A percentile compares a stretch with the other conserved stretches of the same genome.
These are phyloP conservation scores for Phytophthora ohioensis DNA, from an alignment of 352 stramenopile genomes.

Conservation along the genomic window DNA sequence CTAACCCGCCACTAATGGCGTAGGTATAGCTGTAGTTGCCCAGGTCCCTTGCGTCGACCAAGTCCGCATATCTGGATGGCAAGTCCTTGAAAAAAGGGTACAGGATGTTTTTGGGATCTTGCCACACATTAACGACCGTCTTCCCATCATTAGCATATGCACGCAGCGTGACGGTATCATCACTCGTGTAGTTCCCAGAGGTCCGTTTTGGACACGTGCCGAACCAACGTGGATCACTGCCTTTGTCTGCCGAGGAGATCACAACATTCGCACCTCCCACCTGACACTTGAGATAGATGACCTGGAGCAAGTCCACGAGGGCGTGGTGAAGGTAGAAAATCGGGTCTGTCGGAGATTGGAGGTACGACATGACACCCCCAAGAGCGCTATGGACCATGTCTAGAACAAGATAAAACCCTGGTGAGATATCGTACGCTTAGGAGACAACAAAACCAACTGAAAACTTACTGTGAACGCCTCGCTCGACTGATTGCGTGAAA, in stretches of 20 bases:
- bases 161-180: constrained; percentile 44
- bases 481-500: constrained; percentile 47
- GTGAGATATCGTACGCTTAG: background rate
- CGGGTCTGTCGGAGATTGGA: constrained; percentile 57
- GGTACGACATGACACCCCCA: constrained; percentile 53
- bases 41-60: constrained; percentile 60
- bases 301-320: constrained; percentile 52
- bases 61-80: constrained; percentile 47
- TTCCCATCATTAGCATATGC: constrained; percentile 14
- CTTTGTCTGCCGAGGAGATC: constrained; percentile 37
- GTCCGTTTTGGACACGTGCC: constrained; percentile 34
- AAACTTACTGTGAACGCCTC: constrained; percentile 61
- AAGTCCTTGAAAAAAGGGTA: constrained; percentile 78
- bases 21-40: constrained; percentile 73
- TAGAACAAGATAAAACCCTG: constrained; percentile 16
- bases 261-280: constrained; percentile 38
- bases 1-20: constrained; percentile 48
- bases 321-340: constrained; percentile 68
- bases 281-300: constrained; percentile 70
- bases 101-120: constrained; percentile 48
- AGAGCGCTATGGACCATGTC: constrained; percentile 57
- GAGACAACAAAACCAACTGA: background rate
- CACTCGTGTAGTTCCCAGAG: constrained; percentile 19
- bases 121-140: constrained; percentile 48
- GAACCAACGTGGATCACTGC: constrained; percentile 46